phyloP scores from a whole-genome alignment of 306 rosid genomes.

The Gillenia trifoliata region DNA sequence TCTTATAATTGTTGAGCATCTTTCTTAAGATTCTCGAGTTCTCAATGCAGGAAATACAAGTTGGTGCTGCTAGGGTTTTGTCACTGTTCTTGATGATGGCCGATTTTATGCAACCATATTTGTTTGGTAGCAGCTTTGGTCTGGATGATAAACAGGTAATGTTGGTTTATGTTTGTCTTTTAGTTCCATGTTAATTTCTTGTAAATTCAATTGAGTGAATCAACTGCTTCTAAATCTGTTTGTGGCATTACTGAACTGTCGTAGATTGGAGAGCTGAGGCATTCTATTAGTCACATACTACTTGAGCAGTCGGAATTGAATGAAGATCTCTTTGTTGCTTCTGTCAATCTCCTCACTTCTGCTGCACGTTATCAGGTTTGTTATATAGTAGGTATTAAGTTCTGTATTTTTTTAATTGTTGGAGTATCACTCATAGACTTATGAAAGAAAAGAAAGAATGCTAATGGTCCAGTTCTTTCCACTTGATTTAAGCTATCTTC shows the following conservation, averaged over 20 bases:
- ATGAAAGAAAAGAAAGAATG: background rate
- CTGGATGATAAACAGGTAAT: slow-evolving; percentile 75
- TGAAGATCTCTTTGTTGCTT: slow-evolving; percentile 80
- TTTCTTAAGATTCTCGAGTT: slow-evolving; percentile 18
- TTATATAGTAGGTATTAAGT: slow-evolving; percentile 3
- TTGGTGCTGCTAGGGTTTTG: slow-evolving; percentile 70
- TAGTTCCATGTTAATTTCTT: slow-evolving; percentile 13
- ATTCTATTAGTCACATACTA: slow-evolving; percentile 48
- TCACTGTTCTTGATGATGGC: slow-evolving; percentile 58
- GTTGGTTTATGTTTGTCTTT: slow-evolving; percentile 14
- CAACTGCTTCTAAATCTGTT: slow-evolving; percentile 2
- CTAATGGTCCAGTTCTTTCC: background rate
- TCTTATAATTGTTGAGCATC: slow-evolving; percentile 6
- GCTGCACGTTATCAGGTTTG: slow-evolving; percentile 83
- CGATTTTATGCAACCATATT: slow-evolving; percentile 55
- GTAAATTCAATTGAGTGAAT: slow-evolving; percentile 11
- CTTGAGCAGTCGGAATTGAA: slow-evolving; percentile 51
- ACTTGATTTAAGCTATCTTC: background rate
- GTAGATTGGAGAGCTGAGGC: slow-evolving; percentile 65
- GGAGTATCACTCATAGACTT: background rate
- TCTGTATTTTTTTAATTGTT: background rate
- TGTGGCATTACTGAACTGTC: slow-evolving; percentile 14
- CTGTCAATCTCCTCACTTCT: slow-evolving; percentile 61
- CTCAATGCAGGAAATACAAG: slow-evolving; percentile 64
- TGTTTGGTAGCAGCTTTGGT: slow-evolving; percentile 56